Evolutionary conservation across 495 filamentous ascomycete species (phyloP), one percentile per base, ranked within the genome.

Genomic region (Penicillium chermesinum): DNA sequence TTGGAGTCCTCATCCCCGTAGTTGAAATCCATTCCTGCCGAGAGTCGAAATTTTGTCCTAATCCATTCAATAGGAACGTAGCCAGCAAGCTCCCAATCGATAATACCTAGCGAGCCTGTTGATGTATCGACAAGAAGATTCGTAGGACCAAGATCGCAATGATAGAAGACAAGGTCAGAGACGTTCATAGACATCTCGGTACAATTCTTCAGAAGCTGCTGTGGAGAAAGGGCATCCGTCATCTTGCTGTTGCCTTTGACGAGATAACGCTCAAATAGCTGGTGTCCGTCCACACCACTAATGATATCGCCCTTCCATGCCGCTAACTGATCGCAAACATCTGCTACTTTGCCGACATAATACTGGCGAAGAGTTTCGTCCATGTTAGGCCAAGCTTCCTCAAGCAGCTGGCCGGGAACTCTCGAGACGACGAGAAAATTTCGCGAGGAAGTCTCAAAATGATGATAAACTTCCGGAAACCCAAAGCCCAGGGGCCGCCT

Each of bases 71-170:
- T n/a, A 21, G 61, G 65, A 30, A 63, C 52, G 38, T 58, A 68
- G 17, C 61, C 63, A 52, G 55, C 65, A 36, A 56, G 50, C 51
- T 64, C 63, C 64, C 58, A 69, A 48, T 69, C 63, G 34, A 69
- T 65, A 43, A 69, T 66, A 18, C 61, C 51, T 20, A 69, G 50
- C 17, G 52, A 59, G 37, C 59, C 51, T 34, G 50, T 59, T 12
- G 47, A 12, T n/a, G 16, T 15, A 46, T 66, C 50, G 30, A 67
- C 56, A 52, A 69, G 52, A 44, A 66, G 52, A 49, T 69, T 69
- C 22, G 47, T 53, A 49, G 62, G 66, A 9, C 64, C 57, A 25
- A 69, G 53, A 54, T 69, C 65, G 35, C 46, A 55, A 54, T 67
- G 66, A 52, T 64, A 69, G 38, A 69, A 66, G 42, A 61, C 54